Evolutionary conservation across 768 basidiomycete species (phyloP).

Genomic region (Boletus reticulatus): DNA sequence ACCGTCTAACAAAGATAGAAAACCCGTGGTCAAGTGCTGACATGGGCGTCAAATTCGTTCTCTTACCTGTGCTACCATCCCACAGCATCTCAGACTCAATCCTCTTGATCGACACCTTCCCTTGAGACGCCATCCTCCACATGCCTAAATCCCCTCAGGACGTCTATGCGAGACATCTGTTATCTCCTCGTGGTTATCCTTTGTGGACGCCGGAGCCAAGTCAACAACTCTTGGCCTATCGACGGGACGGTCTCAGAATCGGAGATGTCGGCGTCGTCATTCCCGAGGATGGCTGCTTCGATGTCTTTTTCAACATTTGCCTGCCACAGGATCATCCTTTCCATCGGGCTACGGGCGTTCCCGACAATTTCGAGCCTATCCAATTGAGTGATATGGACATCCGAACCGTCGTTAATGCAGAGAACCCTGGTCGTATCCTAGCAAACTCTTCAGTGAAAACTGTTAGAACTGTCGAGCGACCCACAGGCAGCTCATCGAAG

Average conservation of each 20-base stretch:
- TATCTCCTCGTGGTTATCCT: constrained; percentile 26
- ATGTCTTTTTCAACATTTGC: constrained; percentile 20
- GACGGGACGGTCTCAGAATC: constrained; percentile 26
- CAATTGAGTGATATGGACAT: constrained; percentile 2
- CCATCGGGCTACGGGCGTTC: constrained; percentile 17
- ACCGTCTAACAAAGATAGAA: too few relatives aligned
- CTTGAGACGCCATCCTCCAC: neutral
- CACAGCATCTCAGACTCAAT: neutral
- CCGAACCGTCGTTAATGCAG: neutral
- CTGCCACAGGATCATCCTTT: constrained; percentile 29
- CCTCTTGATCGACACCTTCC: neutral
- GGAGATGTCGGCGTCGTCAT: constrained; percentile 34
- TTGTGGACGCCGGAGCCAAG: constrained; percentile 32
- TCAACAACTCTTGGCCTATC: constrained; percentile 19
- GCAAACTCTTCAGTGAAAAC: constrained; percentile 4
- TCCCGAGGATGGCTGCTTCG: neutral
- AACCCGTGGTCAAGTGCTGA: neutral
- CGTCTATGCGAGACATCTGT: constrained; percentile 17
- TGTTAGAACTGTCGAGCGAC: neutral
- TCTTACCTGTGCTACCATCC: neutral
- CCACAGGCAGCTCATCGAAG: neutral
- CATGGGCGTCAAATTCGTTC: neutral
- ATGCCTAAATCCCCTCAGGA: constrained; percentile 9
- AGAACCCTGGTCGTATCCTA: constrained; percentile 6
- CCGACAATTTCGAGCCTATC: constrained; percentile 26